These are phyloP conservation scores for Suillus subaureus DNA, from an alignment of 768 basidiomycete genomes.

Conservation along the genomic window DNA sequence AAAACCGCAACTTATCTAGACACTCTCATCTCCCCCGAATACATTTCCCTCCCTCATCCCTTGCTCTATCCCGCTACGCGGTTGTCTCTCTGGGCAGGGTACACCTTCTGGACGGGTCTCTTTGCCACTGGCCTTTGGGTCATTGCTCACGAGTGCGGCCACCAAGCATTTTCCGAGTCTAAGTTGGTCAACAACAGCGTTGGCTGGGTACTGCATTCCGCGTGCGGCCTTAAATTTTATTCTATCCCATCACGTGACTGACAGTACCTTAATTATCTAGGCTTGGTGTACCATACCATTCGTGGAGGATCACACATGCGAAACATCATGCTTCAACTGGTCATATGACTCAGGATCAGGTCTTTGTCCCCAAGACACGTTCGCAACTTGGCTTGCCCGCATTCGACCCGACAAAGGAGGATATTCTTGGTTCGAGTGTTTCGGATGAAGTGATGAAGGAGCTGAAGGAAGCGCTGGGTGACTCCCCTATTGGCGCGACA, in stretches of 20 bases:
- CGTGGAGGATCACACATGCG: slow-evolving; percentile 92
- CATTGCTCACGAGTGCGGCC: slow-evolving; percentile 93
- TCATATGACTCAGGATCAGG: slow-evolving; percentile 94
- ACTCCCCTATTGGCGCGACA: slow-evolving; percentile 80
- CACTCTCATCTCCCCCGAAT: slow-evolving; percentile 56
- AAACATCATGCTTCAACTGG: slow-evolving; percentile 95
- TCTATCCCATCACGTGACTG: slow-evolving; percentile 24
- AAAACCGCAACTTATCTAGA: slow-evolving; percentile 69
- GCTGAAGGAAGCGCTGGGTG: slow-evolving; percentile 84
- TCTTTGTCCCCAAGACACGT: slow-evolving; percentile 92
- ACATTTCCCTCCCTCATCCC: slow-evolving; percentile 59
- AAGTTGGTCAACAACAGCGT: slow-evolving; percentile 90
- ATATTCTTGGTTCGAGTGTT: slow-evolving; percentile 64
- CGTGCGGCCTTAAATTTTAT: slow-evolving; percentile 47
- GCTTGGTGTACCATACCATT: slow-evolving; percentile 94
- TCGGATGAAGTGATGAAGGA: slow-evolving; percentile 69
- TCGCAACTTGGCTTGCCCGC: slow-evolving; percentile 65
- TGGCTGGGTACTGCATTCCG: slow-evolving; percentile 91
- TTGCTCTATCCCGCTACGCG: slow-evolving; percentile 62
- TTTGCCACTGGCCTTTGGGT: slow-evolving; percentile 95
- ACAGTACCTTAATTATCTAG: slow-evolving; percentile 39
- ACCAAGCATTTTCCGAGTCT: slow-evolving; percentile 94
- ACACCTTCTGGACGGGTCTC: slow-evolving; percentile 81
- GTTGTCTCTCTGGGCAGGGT: slow-evolving; percentile 75
- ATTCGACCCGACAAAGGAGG: slow-evolving; percentile 70